Percentiles rank a stretch among this genome's conserved stretches.
These are phyloP conservation scores for Entrophospora sp. DNA, from an alignment of 192 early-diverging fungal genomes.

Conservation along the genomic window DNA sequence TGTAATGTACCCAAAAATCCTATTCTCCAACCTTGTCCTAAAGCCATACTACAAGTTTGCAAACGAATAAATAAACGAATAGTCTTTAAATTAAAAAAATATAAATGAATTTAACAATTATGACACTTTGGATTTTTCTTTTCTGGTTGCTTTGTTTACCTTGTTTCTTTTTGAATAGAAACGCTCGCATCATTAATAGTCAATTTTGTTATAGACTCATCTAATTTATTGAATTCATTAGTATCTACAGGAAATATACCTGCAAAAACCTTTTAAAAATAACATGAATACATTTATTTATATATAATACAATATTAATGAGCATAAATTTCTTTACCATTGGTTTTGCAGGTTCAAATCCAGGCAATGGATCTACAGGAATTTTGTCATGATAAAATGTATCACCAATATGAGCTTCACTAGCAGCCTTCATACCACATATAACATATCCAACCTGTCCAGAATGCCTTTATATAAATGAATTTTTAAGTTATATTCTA, in stretches of 20 bases:
- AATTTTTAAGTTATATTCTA: background rate
- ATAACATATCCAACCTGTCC: conserved; percentile 90
- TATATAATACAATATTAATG: background rate
- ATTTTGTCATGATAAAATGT: conserved; percentile 74
- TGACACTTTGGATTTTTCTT: too few relatives aligned
- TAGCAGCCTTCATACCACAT: conserved; percentile 85
- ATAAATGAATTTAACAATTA: too few relatives aligned
- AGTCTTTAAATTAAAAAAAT: too few relatives aligned
- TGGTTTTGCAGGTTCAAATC: conserved; percentile 89
- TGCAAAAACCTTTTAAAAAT: conserved; percentile 56
- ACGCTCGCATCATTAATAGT: conserved; percentile 96
- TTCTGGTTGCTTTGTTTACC: conserved; percentile 3
- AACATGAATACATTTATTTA: background rate
- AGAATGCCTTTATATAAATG: conserved; percentile 33
- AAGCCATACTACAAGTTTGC: conserved; percentile 47
- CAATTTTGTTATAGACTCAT: conserved; percentile 86
- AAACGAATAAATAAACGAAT: background rate
- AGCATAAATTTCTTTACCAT: conserved; percentile 57
- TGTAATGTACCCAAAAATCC: conserved; percentile 95
- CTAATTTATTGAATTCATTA: conserved; percentile 76
- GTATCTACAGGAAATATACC: conserved; percentile 90
- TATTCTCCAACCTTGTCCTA: conserved; percentile 94
- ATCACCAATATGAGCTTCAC: conserved; percentile 92
- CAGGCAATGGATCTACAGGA: conserved; percentile 66
- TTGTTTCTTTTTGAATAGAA: conserved; percentile 74